Base-by-base conservation (phyloP, 768 basidiomycete species). In the Dioszegia aurantiaca region DNA sequence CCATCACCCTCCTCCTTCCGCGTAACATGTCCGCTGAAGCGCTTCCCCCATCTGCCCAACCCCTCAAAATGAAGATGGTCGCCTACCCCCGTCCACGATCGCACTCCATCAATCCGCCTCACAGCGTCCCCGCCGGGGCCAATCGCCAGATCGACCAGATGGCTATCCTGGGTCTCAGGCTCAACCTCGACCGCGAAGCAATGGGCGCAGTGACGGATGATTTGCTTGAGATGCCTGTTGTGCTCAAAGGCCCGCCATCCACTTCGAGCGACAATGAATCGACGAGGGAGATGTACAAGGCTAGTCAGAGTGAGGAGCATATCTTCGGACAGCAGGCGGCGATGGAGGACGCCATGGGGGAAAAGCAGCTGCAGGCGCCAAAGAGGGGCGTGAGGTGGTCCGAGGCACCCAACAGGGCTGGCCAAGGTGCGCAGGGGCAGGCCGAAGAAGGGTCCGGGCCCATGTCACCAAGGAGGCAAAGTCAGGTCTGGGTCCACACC, bases 21-120 rank as follows among this genome's bases (percentile, higher is more conserved):
- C 63, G 69, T 24, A 70, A 70, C 47, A 70, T 70, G 69, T 54
- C 56, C 9, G 54, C 61, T 24, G 69, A 70, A 40, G 64, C 65
- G 1, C 45, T 65, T 4, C 66, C 69, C 2, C 53, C 59, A 4
- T 40, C 51, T 11, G 26, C 51, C 36, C 19, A 3, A 26, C 51
- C 51, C 24, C 19, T 40, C 2, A 48, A 58, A 23, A 49, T 58
- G 44, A 26, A 31, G 10, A 52, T 41, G 48, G 30, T 51, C 1
- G 57, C 57, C 23, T 48, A 59, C 28, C 41, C 51, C 39, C 51
- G 51, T 9, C 51, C 36, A n/a, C 21, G 37, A 19, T 53, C 37
- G 4, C 33, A 24, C 2, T 40, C 51, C 23, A 21, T 39, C 36
- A 37, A 39, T 23, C 51, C 36, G 8, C 51, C 19, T 6, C 39